phyloP scores from a whole-genome alignment of 441 rosid genomes.

The Biscutella laevigata region DNA sequence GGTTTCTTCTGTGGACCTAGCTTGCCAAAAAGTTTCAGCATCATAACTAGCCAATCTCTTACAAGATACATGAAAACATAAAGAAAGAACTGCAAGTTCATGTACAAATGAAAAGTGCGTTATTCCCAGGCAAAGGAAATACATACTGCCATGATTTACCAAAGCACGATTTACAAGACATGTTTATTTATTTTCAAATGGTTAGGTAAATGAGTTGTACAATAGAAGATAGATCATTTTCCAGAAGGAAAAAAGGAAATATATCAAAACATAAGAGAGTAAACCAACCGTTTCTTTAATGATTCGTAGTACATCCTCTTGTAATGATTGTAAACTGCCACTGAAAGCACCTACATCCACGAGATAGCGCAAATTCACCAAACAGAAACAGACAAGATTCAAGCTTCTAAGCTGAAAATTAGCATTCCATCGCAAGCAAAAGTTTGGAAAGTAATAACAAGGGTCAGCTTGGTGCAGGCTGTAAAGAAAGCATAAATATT shows the following conservation, averaged over 20 bases:
- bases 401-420: neutral
- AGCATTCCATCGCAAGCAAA: neutral
- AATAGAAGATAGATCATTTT: neutral
- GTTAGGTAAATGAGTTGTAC: neutral
- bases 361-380: neutral
- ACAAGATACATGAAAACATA: neutral
- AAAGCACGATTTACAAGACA: slow-evolving; percentile 12
- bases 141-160: neutral
- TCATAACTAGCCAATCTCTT: slow-evolving; percentile 26
- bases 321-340: slow-evolving; percentile 94
- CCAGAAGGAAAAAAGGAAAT: neutral
- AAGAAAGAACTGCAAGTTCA: slow-evolving; percentile 1
- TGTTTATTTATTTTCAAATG: neutral
- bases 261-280: neutral
- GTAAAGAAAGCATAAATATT: neutral
- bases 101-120: neutral
- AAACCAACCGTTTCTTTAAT: slow-evolving; percentile 51
- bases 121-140: neutral
- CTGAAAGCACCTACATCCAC: slow-evolving; percentile 73
- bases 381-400: neutral
- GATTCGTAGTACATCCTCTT: slow-evolving; percentile 75
- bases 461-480: neutral
- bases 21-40: slow-evolving; percentile 30
- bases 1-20: slow-evolving; percentile 66
- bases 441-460: neutral